These are phyloP conservation scores for Huntiella omanensis DNA, from an alignment of 2,329 filamentous ascomycete genomes.

Conservation along the genomic window DNA sequence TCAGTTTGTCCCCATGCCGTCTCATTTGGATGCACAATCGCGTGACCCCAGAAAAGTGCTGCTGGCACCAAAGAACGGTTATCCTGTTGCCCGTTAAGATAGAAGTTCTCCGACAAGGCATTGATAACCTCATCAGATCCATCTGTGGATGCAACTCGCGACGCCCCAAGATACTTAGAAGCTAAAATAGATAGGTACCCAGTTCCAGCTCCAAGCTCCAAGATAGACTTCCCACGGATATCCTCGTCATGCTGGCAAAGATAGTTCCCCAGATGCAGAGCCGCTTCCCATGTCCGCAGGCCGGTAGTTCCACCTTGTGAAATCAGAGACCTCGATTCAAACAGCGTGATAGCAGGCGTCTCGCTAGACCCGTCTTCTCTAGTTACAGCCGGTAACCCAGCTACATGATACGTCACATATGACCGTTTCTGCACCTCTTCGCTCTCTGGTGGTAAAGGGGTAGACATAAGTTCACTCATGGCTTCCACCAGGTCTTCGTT, in stretches of 20 bases:
- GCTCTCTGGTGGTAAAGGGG: conserved; percentile 43
- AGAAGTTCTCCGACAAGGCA: conserved; percentile 46
- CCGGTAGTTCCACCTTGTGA: conserved; percentile 57
- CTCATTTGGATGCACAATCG: conserved; percentile 31
- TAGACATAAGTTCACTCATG: conserved; percentile 45
- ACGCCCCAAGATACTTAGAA: conserved; percentile 42
- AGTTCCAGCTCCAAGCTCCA: conserved; percentile 62
- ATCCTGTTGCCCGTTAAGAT: conserved; percentile 44
- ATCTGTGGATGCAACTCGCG: conserved; percentile 49
- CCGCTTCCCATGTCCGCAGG: conserved; percentile 64
- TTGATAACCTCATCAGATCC: conserved; percentile 55
- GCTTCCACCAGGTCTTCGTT: conserved; percentile 60
- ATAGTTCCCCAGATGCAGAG: conserved; percentile 53
- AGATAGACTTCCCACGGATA: conserved; percentile 35
- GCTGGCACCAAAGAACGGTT: conserved; percentile 13
- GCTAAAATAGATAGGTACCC: conserved; percentile 59
- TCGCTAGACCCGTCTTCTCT: background rate
- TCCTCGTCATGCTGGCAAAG: conserved; percentile 30
- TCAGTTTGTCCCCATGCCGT: conserved; percentile 11
- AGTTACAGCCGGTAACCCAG: conserved; percentile 13
- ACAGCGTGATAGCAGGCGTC: conserved; percentile 32
- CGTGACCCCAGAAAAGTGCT: conserved; percentile 42
- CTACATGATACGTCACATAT: conserved; percentile 52
- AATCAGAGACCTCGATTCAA: conserved; percentile 51
- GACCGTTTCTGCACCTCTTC: conserved; percentile 51